A percentile compares a stretch with the other conserved stretches of the same genome.
These are phyloP conservation scores for Phlebiopsis flavidoalba DNA, from an alignment of 768 basidiomycete genomes.

Conservation along the genomic window DNA sequence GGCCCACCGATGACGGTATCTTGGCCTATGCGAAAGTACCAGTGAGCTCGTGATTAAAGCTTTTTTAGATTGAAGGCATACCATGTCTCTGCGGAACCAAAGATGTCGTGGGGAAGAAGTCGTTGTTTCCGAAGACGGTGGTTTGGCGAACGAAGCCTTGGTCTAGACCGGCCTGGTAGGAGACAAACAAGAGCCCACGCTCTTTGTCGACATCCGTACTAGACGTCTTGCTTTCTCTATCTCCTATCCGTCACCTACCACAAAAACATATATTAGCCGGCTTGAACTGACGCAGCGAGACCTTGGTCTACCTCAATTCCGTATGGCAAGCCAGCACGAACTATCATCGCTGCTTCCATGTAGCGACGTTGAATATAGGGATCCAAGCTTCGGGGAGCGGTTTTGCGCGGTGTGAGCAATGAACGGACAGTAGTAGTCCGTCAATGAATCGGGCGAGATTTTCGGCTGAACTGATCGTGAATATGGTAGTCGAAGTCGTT, in stretches of 20 bases:
- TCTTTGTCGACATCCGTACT: background rate
- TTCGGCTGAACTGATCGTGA: background rate
- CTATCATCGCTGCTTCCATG: background rate
- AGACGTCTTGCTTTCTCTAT: background rate
- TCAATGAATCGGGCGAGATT: background rate
- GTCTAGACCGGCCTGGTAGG: background rate
- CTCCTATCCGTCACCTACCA: background rate
- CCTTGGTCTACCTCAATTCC: background rate
- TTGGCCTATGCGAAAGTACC: background rate
- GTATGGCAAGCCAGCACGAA: background rate
- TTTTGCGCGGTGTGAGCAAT: background rate
- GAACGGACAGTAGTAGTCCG: background rate
- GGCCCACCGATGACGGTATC: background rate
- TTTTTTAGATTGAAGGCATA: background rate
- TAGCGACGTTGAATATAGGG: background rate
- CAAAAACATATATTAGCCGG: background rate
- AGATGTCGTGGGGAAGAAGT: background rate
- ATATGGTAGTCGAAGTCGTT: background rate
- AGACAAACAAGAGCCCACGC: background rate
- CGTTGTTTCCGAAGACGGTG: background rate
- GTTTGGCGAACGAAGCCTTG: background rate
- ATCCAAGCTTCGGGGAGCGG: background rate
- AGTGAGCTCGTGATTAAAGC: background rate
- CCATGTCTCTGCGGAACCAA: background rate
- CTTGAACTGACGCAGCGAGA: background rate